Base-by-base conservation (phyloP, 148 eudicot species). In the Rhododendron simsii region DNA sequence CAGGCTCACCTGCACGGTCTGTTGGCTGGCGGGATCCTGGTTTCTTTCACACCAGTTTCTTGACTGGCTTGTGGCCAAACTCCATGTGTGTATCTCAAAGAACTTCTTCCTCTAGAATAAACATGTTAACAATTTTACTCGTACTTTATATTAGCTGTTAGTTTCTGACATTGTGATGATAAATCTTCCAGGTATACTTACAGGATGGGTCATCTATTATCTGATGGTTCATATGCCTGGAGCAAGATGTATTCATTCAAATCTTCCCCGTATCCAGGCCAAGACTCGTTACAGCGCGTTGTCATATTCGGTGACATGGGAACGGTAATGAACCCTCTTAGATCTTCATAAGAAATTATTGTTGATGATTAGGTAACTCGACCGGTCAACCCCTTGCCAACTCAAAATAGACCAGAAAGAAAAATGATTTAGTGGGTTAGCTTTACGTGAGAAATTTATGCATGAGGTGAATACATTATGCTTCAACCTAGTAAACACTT, bases 1-100 rank as follows among this genome's bases (percentile, higher is more conserved):
- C 89, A 96, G 99, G 96, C 83, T 88, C 95, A 85, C 99, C 99
- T 53, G 99, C 98, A 53, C 88, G 98, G 76, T 94, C 99, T 23
- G 98, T 96, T 78, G 98, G 99, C 61, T 96, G 99, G 99, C 98
- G 95, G 35, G 94, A 96, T 89, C 98, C 98, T 85, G 99, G 98
- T 21, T 95, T 92, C 88, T 91, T 93, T 55, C 99, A 96, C 82
- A 96, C 99, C 33, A 93, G 99, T 88, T 95, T 95, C 90, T 89
- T 96, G 78, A 94, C 93, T 91, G 95, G 92, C 81, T 86, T 95
- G 90, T 96, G 99, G 98, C 98, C 98, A 45, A 89, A 92, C 86
- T 84, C 85, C 53, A 74, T 47, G 99, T 96, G 88, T 65, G 33
- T 26, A 65, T 65, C 73, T 65, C 14, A 65, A n/a, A 65, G 33